Conservation (phyloP, 257 asterid species). For the Marsdenia floribunda region DNA sequence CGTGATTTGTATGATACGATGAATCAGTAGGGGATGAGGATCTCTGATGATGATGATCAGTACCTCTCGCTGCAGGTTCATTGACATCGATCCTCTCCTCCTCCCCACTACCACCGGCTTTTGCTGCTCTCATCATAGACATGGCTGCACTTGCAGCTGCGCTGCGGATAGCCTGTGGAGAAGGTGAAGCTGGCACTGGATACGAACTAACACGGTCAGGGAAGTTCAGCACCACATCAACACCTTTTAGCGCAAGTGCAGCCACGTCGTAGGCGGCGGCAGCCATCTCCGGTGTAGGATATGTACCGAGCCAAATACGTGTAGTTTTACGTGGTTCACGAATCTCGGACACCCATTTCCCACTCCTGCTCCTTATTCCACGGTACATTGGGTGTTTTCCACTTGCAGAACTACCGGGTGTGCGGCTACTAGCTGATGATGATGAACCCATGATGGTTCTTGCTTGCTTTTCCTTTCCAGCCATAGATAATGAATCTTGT, state of each 20-base stretch:
- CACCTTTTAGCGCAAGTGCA: conserved; percentile 37
- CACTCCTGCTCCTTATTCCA: conserved; percentile 51
- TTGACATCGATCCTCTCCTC: not conserved
- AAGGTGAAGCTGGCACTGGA: conserved; percentile 39
- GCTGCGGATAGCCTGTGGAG: conserved; percentile 36
- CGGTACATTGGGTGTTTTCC: conserved; percentile 45
- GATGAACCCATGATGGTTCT: not conserved
- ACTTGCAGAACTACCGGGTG: not conserved
- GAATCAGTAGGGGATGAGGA: not conserved
- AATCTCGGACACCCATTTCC: conserved; percentile 52
- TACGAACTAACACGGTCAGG: conserved; percentile 31
- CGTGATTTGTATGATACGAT: not conserved
- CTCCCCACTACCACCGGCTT: not conserved
- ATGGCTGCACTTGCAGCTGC: conserved; percentile 49
- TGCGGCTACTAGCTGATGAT: not conserved
- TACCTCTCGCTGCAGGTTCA: conserved; percentile 6
- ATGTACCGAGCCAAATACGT: conserved; percentile 47
- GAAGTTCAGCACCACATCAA: conserved; percentile 34
- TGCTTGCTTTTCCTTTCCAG: not conserved
- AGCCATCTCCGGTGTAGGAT: conserved; percentile 44
- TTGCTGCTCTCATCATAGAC: conserved; percentile 34
- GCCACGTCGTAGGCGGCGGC: conserved; percentile 48
- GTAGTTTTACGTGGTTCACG: conserved; percentile 43
- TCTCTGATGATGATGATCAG: not conserved
- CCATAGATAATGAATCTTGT: not conserved